Evolutionary conservation across 1,284 basidiomycete genomes (phyloP).

Genomic region (Cutaneotrichosporon cutaneum): DNA sequence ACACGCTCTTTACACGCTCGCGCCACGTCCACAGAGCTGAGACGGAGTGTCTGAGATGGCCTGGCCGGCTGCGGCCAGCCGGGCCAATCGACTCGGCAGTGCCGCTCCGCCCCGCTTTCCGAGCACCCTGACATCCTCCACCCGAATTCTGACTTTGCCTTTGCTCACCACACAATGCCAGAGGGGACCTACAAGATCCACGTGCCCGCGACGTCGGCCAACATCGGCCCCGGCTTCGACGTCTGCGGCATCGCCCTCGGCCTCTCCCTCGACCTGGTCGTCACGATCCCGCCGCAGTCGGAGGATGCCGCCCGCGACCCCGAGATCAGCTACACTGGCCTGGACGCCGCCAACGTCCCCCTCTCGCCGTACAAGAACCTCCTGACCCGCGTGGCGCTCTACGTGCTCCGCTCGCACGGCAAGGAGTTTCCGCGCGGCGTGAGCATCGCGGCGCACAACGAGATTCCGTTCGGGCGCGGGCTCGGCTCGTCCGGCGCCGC

Average conservation of each 20-base stretch:
- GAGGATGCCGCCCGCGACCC: conserved; percentile 16
- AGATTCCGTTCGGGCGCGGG: conserved; percentile 96
- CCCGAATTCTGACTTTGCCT: neutral
- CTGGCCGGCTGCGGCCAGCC: too few relatives aligned
- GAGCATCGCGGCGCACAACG: conserved; percentile 77
- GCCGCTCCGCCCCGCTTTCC: too few relatives aligned
- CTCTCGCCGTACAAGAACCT: conserved; percentile 96
- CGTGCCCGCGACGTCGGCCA: conserved; percentile 94
- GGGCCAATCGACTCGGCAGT: too few relatives aligned
- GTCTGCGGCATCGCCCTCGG: conserved; percentile 96
- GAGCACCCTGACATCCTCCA: too few relatives aligned
- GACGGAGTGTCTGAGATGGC: too few relatives aligned
- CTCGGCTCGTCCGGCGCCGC: conserved; percentile 97
- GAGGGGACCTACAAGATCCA: conserved; percentile 60
- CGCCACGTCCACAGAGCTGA: too few relatives aligned
- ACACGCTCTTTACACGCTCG: too few relatives aligned
- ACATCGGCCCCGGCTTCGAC: conserved; percentile 98
- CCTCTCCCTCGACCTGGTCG: conserved; percentile 75
- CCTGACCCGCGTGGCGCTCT: conserved; percentile 95
- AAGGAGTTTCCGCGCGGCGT: conserved; percentile 70
- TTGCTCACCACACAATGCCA: conserved; percentile 17
- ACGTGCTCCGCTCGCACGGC: conserved; percentile 85
- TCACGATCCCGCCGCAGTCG: conserved; percentile 55
- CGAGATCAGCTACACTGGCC: conserved; percentile 74
- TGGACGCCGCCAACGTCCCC: conserved; percentile 87